A percentile compares a stretch with the other conserved stretches of the same genome.
Conservation (phyloP, 140 eudicot species). For the Cichorium intybus region DNA sequence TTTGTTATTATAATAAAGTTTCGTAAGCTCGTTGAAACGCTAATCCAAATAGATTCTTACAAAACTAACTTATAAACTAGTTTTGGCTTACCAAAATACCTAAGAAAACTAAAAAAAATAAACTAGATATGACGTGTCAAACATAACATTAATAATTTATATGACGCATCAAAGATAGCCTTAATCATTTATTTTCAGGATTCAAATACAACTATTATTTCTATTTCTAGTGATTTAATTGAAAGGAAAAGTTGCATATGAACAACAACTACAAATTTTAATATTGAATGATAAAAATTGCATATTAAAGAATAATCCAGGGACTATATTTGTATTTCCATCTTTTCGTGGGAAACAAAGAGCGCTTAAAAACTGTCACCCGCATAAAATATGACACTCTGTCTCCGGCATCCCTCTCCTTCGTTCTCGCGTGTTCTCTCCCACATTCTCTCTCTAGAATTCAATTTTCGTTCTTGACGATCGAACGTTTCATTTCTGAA, state of each 20-base stretch:
- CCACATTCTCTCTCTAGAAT: slow-evolving; percentile 16
- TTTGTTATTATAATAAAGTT: no score
- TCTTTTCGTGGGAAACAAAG: slow-evolving; percentile 36
- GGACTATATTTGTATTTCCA: slow-evolving; percentile 16
- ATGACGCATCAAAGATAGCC: no score
- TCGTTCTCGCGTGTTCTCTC: slow-evolving; percentile 24
- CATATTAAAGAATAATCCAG: background rate
- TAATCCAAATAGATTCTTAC: no score
- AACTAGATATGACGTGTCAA: no score
- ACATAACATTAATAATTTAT: no score
- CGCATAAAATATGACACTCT: slow-evolving; percentile 24
- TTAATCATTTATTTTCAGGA: background rate
- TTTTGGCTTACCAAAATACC: no score
- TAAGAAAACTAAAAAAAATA: no score
- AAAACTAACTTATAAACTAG: no score
- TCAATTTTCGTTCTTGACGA: slow-evolving; percentile 21
- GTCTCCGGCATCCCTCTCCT: slow-evolving; percentile 22
- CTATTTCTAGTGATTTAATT: background rate
- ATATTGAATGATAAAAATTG: background rate
- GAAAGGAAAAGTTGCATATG: background rate
- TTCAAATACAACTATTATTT: no score
- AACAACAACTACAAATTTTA: background rate
- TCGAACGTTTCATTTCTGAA: slow-evolving; percentile 17
- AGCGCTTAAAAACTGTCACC: slow-evolving; percentile 36
- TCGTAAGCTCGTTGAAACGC: no score